Base-by-base conservation (phyloP, 805 yeast species). In the Metschnikowia continentalis region DNA sequence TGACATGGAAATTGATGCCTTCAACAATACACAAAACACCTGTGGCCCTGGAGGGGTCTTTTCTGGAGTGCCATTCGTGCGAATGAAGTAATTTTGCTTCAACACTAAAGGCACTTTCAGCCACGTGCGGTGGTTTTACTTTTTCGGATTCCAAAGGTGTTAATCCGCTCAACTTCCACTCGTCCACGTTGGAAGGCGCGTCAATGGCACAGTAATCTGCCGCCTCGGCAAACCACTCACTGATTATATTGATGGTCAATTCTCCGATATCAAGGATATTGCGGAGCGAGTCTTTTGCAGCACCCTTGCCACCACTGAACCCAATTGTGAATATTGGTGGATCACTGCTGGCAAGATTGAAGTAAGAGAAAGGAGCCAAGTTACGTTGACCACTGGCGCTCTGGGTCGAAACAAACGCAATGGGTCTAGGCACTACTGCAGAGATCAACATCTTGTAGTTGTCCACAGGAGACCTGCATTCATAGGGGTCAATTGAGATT, bases 161-260 rank as follows among this genome's bases (percentile, higher is more conserved):
- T 51, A 83, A 67, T 0, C 87, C 86, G 19, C 77, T 60, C 37
- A 79, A 61, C 49, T 74, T 68, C 81, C 84, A 83, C 61, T 83
- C 88, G 54, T 77, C 78, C 14, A 76, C 70, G 3, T 68, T 79
- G 0, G 60, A 42, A 3, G 86, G 86, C 1, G 82, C 73, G 54
- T 73, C 65, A 30, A 69, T 70, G 17, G 77, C 65, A 11, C 80
- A 63, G 51, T 66, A 75, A 59, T 83, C 82, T 7, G 86, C 84
- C 22, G 86, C 87, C 53, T 83, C 87, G 26, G 76, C 65, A 54
- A 81, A 79, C 86, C 85, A 83, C 62, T 83, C 88, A 47, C 81
- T 71, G 40, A 83, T 73, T 43, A 83, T 71, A 60, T 77, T 83
- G 57, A 83, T 73, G 17, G 84, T 78, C 47, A 76, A 71, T 58